A percentile compares a stretch with the other conserved stretches of the same genome.
phyloP scores from a whole-genome alignment of 169 alveolate genomes.

The Plasmodium reichenowi region DNA sequence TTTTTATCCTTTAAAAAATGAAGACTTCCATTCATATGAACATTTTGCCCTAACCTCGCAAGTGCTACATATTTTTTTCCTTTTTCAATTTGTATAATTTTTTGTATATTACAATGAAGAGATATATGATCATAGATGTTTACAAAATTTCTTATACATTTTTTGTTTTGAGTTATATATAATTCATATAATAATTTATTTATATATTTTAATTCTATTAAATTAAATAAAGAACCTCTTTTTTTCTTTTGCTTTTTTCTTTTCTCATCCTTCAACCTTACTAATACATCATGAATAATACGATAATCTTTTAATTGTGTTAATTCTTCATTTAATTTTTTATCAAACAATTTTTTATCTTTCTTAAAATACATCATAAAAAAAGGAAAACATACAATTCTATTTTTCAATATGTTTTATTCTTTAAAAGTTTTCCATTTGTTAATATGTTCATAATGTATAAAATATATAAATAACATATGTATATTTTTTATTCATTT shows the following conservation, averaged over 20 bases:
- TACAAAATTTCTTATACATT: conserved; percentile 13
- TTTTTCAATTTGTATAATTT: conserved; percentile 22
- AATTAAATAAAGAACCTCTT: conserved; percentile 22
- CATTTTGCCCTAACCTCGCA: not conserved
- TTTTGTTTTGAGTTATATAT: conserved; percentile 2
- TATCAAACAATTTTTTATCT: conserved; percentile 3
- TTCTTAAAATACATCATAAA: conserved; percentile 34
- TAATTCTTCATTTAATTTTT: conserved; percentile 19
- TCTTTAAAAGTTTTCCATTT: no score
- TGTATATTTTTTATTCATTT: no score
- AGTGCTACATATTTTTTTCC: not conserved
- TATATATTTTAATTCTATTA: conserved; percentile 56
- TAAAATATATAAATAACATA: no score
- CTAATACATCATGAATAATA: conserved; percentile 8
- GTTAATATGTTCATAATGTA: no score
- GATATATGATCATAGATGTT: not conserved
- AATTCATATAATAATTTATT: conserved; percentile 29
- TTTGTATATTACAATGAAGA: conserved; percentile 11
- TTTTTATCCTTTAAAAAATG: conserved; percentile 3
- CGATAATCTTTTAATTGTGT: conserved; percentile 25
- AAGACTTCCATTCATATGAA: not conserved
- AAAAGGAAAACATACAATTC: not conserved
- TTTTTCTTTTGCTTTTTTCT: conserved; percentile 13
- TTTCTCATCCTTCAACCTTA: not conserved
- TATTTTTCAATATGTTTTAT: no score